Evolutionary conservation across 129 eudicot species (phyloP).

Genomic region (Flaveria linearis): DNA sequence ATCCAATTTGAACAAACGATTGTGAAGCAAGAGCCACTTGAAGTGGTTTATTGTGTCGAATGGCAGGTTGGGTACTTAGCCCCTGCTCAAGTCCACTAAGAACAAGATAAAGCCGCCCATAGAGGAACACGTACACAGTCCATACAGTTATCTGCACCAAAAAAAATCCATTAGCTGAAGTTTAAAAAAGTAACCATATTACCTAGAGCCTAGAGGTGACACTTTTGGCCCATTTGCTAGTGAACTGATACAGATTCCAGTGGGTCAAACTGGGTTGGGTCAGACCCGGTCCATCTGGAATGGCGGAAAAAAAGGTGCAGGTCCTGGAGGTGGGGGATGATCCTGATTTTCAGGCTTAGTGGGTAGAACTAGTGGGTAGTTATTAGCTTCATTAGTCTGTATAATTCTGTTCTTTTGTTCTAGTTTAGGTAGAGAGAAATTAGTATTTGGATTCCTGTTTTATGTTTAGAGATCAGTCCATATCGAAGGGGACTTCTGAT

Average conservation of each 20-base stretch:
- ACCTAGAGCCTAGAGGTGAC: not conserved
- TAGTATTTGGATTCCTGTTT: no score
- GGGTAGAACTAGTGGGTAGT: no score
- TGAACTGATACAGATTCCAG: not conserved
- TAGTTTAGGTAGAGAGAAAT: no score
- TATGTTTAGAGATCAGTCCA: no score
- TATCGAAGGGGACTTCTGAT: no score
- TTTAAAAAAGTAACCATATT: slow-evolving; percentile 18
- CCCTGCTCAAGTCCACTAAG: slow-evolving; percentile 87
- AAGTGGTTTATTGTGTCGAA: slow-evolving; percentile 60
- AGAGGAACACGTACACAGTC: slow-evolving; percentile 81
- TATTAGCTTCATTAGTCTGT: no score
- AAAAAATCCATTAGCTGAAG: slow-evolving; percentile 15
- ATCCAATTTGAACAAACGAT: slow-evolving; percentile 80
- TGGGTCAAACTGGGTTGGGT: no score
- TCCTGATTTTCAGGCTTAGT: no score
- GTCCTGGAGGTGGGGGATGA: no score
- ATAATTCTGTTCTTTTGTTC: no score
- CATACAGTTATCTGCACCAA: slow-evolving; percentile 78
- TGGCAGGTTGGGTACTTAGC: slow-evolving; percentile 48
- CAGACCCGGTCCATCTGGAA: no score
- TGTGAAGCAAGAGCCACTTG: slow-evolving; percentile 89
- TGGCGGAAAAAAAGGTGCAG: no score
- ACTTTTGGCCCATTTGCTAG: not conserved
- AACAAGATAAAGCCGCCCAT: slow-evolving; percentile 87